Evolutionary conservation across 2,329 filamentous ascomycete species (phyloP), one percentile per base, ranked within the genome.

Genomic region (Truncatella angustata): DNA sequence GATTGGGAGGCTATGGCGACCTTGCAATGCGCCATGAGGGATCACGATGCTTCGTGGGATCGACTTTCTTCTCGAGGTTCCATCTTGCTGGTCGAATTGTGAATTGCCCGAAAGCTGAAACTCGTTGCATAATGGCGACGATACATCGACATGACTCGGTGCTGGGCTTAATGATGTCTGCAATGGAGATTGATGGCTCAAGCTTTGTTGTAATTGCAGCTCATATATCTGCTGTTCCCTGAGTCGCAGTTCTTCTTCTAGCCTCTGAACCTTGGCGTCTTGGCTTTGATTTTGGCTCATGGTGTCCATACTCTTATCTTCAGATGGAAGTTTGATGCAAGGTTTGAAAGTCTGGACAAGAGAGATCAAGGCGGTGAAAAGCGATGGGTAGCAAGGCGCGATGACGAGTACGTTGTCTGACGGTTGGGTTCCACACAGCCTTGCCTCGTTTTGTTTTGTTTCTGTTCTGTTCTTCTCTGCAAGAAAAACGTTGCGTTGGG

Each of bases 41-140:
- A 56, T 45, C 50, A 54, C 56, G 52, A 59, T 53, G 51, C 53
- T 64, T 53, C 59, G 65, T 55, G 64, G 61, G 45, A 67, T 62
- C 28, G 61, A 61, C 49, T 60, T 62, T 61, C 60, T 66, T 52
- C 61, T 60, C 47, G 63, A 62, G 50, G 59, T 57, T 47, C 53
- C 63, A 59, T 60, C 58, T 52, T 63, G 58, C 51, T 54, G 54
- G 30, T 58, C 51, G 2, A 54, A 56, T 47, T 47, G 57, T 52
- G 47, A 28, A 52, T 57, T 45, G 60, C 54, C 54, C 39, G 63
- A 63, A 49, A 63, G 50, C 54, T 63, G 65, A 50, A 63, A 65
- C 57, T 66, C 63, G 47, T 55, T 54, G 52, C 55, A 54, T n/a
- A n/a, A n/a, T 58, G 52, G 47, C 23, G 57, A 53, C 54, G 56